Evolutionary conservation across 2,329 filamentous ascomycete genomes (phyloP).

Genomic region (Botrytis hyacinthi): DNA sequence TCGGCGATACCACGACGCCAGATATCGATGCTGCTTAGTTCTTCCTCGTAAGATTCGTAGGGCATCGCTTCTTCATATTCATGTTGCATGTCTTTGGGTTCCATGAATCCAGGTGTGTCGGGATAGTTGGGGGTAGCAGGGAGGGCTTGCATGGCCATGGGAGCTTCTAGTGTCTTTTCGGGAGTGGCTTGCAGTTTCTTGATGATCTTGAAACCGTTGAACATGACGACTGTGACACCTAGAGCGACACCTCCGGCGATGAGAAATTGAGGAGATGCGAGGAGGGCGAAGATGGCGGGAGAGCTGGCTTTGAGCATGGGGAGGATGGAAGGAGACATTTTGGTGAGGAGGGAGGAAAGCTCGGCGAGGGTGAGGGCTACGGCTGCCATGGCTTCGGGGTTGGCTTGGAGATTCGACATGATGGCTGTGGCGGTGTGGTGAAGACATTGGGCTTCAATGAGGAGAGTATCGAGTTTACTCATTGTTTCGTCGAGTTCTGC

Average conservation of each 20-base stretch:
- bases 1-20: constrained; percentile 40
- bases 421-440: constrained; percentile 81
- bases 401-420: constrained; percentile 76
- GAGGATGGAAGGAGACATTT: constrained; percentile 81
- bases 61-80: constrained; percentile 1
- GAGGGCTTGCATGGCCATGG: constrained; percentile 10
- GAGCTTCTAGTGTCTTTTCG: constrained; percentile 28
- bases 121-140: background rate
- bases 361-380: constrained; percentile 91
- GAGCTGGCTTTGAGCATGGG: constrained; percentile 74
- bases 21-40: constrained; percentile 38
- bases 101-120: constrained; percentile 7
- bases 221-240: constrained; percentile 91
- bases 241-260: constrained; percentile 87
- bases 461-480: constrained; percentile 68
- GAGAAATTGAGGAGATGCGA: constrained; percentile 89
- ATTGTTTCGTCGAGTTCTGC: constrained; percentile 68
- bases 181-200: constrained; percentile 65
- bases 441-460: constrained; percentile 85
- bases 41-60: constrained; percentile 36
- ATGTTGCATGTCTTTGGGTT: background rate
- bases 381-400: constrained; percentile 87
- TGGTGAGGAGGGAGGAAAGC: constrained; percentile 75
- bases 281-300: constrained; percentile 80
- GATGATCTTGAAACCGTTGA: constrained; percentile 96